Percentiles rank a stretch among this genome's conserved stretches.
Evolutionary conservation across 257 asterid genomes (phyloP).

Genomic region (Fraxinus quadrangulata): DNA sequence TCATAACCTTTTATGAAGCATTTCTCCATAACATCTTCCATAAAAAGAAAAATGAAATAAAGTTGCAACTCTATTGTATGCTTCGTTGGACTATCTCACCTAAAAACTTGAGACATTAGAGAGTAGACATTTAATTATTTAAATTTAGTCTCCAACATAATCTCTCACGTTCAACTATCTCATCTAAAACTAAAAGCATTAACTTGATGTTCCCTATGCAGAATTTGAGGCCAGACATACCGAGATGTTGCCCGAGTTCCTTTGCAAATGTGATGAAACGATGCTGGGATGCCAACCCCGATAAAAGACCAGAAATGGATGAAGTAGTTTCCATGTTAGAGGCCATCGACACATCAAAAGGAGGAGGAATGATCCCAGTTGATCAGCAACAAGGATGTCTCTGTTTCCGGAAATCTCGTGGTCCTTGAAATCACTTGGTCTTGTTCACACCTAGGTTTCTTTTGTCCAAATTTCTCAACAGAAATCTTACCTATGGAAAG

Average conservation of each 20-base stretch:
- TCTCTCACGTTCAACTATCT: not conserved
- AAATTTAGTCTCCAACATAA: not conserved
- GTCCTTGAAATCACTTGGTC: constrained; percentile 28
- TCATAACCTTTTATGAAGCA: not conserved
- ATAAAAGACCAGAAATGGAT: constrained; percentile 87
- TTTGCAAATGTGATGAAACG: constrained; percentile 71
- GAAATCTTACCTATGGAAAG: not conserved
- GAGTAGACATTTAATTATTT: too few species aligned
- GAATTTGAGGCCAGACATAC: constrained; percentile 91
- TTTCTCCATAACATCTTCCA: not conserved
- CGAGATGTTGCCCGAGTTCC: constrained; percentile 84
- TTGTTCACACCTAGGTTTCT: not conserved
- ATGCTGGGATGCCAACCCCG: constrained; percentile 82
- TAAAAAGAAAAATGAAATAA: not conserved
- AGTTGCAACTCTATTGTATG: not conserved
- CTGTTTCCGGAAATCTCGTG: constrained; percentile 53
- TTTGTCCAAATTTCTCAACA: not conserved
- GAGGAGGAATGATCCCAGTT: constrained; percentile 86
- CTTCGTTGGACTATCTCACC: not conserved
- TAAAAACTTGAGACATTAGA: too few species aligned
- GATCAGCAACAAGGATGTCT: constrained; percentile 65
- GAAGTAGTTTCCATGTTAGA: constrained; percentile 72
- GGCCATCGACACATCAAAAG: constrained; percentile 76
- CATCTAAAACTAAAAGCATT: too few species aligned
- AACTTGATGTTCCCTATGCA: constrained; percentile 25